phyloP scores from a whole-genome alignment of 768 basidiomycete genomes.

The Boletus subparvulus region DNA sequence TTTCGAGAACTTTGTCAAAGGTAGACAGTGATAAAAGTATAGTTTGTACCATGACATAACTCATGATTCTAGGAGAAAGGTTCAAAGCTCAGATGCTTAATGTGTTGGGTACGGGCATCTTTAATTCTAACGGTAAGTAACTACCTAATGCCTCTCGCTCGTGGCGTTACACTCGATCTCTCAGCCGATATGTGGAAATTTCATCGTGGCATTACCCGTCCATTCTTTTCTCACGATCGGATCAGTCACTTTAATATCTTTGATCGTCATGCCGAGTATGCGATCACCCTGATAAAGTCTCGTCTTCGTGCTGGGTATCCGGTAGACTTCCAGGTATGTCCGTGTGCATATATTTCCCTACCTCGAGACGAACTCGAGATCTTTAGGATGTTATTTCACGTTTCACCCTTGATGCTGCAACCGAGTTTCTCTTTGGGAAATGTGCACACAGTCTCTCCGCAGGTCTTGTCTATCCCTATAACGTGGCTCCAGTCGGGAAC shows the following conservation, averaged over 20 bases:
- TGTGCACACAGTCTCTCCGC: constrained; percentile 56
- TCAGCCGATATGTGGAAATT: constrained; percentile 57
- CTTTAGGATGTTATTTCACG: constrained; percentile 54
- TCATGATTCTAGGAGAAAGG: constrained; percentile 18
- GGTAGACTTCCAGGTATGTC: constrained; percentile 55
- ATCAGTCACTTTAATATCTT: constrained; percentile 63
- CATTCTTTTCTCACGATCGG: constrained; percentile 60
- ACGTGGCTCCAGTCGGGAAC: constrained; percentile 25
- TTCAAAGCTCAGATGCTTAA: constrained; percentile 45
- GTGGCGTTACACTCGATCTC: constrained; percentile 11
- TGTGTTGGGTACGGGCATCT: constrained; percentile 63
- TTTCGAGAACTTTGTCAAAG: constrained; percentile 61
- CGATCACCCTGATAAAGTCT: constrained; percentile 44
- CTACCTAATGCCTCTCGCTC: neutral
- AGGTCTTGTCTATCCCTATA: constrained; percentile 53
- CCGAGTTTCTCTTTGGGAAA: constrained; percentile 63
- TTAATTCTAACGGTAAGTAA: constrained; percentile 60
- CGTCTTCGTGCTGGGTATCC: constrained; percentile 50
- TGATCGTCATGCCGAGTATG: constrained; percentile 50
- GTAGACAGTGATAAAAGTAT: constrained; percentile 23
- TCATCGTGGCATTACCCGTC: constrained; percentile 63
- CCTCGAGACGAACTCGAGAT: neutral
- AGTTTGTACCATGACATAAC: neutral
- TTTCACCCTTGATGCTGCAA: constrained; percentile 66
- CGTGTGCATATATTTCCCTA: neutral